A percentile compares a stretch with the other conserved stretches of the same genome.
Evolutionary conservation across 345 rosid genomes (phyloP).

Genomic region (Rubroshorea leprosula): DNA sequence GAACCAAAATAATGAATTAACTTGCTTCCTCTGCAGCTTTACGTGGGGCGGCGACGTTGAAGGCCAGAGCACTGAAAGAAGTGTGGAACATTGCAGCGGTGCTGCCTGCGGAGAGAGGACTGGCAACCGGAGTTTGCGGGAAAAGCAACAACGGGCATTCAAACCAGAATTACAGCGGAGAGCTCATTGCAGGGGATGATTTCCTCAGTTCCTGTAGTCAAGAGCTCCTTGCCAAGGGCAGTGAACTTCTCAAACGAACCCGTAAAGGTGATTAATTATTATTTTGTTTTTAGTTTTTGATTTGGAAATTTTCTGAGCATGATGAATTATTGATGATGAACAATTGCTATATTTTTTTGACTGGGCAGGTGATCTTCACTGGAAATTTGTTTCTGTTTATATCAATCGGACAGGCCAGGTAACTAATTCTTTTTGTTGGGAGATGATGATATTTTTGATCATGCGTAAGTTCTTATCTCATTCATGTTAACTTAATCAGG

Average conservation of each 20-base stretch:
- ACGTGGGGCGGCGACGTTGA: slow-evolving; percentile 88
- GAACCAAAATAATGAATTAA: no score
- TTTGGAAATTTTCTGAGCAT: not conserved
- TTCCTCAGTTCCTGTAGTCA: slow-evolving; percentile 49
- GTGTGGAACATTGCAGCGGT: slow-evolving; percentile 72
- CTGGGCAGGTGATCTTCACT: slow-evolving; percentile 83
- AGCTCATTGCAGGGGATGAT: slow-evolving; percentile 49
- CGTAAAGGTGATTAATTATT: slow-evolving; percentile 51
- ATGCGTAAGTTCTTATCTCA: no score
- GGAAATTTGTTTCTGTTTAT: slow-evolving; percentile 85
- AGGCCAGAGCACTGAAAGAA: slow-evolving; percentile 85
- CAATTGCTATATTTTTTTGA: not conserved
- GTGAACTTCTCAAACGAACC: slow-evolving; percentile 87
- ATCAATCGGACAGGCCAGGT: slow-evolving; percentile 62
- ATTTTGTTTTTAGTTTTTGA: not conserved
- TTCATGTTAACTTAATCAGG: slow-evolving; percentile 33
- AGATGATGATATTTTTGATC: no score
- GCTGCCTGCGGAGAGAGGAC: slow-evolving; percentile 62
- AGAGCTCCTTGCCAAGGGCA: slow-evolving; percentile 76
- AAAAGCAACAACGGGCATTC: slow-evolving; percentile 30
- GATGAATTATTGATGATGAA: not conserved
- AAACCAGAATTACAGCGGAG: slow-evolving; percentile 45
- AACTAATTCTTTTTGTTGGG: not conserved
- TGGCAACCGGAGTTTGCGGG: slow-evolving; percentile 35
- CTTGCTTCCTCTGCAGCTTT: slow-evolving; percentile 46